Evolutionary conservation across 1,284 basidiomycete genomes (phyloP), one percentile per base, ranked within the genome.

Genomic region (Neonothopanus nambi): DNA sequence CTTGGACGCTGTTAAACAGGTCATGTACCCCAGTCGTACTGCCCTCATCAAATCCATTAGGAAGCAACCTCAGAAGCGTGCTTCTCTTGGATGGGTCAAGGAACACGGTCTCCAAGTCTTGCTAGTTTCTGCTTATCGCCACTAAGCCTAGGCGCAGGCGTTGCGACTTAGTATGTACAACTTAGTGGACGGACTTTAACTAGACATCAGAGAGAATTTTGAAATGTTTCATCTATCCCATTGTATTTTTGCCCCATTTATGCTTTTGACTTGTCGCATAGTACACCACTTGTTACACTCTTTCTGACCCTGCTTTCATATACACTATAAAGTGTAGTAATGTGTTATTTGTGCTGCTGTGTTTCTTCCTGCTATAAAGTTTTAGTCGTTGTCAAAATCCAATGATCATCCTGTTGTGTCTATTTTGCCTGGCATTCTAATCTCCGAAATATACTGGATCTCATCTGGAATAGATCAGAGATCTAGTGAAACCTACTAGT

Each of bases 21-120:
- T 83, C 51, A 76, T 90, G 77, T 79, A 85, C 57, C 80, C 84
- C 5, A 85, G 70, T 65, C 77, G 78, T 57, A 76, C 58, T 21
- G 79, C 85, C 1, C 74, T 90, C 18, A 54, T 54, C 46, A 54
- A 38, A 48, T 54, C 52, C 20, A 54, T 54, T 23, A 38, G 46
- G 18, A 54, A 54, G 33, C 45, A 54, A 40, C 46, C 52, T 7
- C 21, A 41, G 6, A 47, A 21, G 5, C 52, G 52, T 48, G 52
- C 52, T 54, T 48, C 52, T 20, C 39, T 47, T n/a, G 46, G 43
- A n/a, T 54, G 52, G 52, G 52, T 54, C 3, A 54, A 54, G 38
- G 39, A 54, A 13, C 52, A 48, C 20, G 52, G 52, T 24, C 52
- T 54, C 4, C 40, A 39, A 15, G 52, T 54, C 23, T 46, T 54